phyloP scores from a whole-genome alignment of 1,139 yeast genomes.

The Sugiyamaella xylanicola region DNA sequence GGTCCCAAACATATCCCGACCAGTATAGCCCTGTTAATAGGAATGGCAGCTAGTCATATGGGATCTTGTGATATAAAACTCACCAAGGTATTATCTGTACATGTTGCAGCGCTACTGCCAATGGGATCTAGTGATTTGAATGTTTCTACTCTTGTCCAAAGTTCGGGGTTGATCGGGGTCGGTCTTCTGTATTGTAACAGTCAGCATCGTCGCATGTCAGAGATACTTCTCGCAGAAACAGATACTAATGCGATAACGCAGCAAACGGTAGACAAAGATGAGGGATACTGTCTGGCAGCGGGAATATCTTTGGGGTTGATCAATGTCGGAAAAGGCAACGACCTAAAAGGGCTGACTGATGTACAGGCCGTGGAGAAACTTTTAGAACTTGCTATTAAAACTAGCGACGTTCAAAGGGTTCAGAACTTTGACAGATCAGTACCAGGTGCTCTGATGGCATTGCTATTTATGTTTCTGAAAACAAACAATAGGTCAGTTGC shows the following conservation, averaged over 20 bases:
- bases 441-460: constrained; percentile 78
- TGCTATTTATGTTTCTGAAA: constrained; percentile 71
- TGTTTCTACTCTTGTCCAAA: constrained; percentile 79
- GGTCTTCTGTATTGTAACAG: constrained; percentile 80
- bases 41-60: constrained; percentile 86
- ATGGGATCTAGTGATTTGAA: constrained; percentile 88
- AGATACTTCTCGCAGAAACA: constrained; percentile 54
- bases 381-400: constrained; percentile 59
- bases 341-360: constrained; percentile 63
- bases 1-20: constrained; percentile 89
- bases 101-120: constrained; percentile 88
- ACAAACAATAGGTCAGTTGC: constrained; percentile 67
- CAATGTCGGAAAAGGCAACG: constrained; percentile 78
- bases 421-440: constrained; percentile 72
- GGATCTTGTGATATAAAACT: constrained; percentile 86
- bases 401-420: constrained; percentile 66
- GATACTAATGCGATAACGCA: constrained; percentile 24
- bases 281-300: constrained; percentile 84
- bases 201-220: constrained; percentile 87
- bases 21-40: constrained; percentile 82
- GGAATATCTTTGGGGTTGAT: constrained; percentile 87
- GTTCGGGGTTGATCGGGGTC: constrained; percentile 89
- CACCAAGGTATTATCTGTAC: constrained; percentile 90
- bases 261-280: constrained; percentile 45
- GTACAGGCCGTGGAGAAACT: constrained; percentile 70